phyloP scores from a whole-genome alignment of 1,139 yeast species.

The Ogataea hybrid region DNA sequence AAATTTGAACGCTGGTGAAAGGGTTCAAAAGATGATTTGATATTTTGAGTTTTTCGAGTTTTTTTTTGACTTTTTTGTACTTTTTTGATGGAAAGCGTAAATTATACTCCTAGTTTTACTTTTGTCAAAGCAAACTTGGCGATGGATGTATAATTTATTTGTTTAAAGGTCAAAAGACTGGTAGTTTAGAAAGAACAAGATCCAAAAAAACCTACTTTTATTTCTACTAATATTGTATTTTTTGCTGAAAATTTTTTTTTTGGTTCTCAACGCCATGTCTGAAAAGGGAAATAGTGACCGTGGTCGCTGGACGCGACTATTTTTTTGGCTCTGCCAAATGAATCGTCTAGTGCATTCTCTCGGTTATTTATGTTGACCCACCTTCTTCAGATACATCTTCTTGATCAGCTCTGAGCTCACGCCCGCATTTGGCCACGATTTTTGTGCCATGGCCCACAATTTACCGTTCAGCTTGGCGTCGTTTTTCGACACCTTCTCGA shows the following conservation, averaged over 20 bases:
- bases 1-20: slow-evolving; percentile 14
- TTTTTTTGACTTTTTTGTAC: slow-evolving; percentile 22
- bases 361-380: slow-evolving; percentile 8
- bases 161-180: slow-evolving; percentile 12
- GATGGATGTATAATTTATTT: slow-evolving; percentile 12
- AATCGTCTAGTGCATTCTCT: not conserved
- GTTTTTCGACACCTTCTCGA: slow-evolving; percentile 38
- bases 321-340: not conserved
- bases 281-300: slow-evolving; percentile 10
- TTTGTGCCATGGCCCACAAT: slow-evolving; percentile 87
- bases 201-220: slow-evolving; percentile 10
- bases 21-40: slow-evolving; percentile 13
- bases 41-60: slow-evolving; percentile 20
- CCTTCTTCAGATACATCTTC: slow-evolving; percentile 70
- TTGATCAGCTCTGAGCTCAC: slow-evolving; percentile 80
- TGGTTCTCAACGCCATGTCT: slow-evolving; percentile 10
- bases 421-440: slow-evolving; percentile 84
- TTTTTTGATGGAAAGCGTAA: slow-evolving; percentile 18
- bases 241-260: slow-evolving; percentile 11
- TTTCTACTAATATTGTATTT: slow-evolving; percentile 6
- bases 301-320: slow-evolving; percentile 2
- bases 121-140: slow-evolving; percentile 8
- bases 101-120: slow-evolving; percentile 17
- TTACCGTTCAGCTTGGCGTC: slow-evolving; percentile 55
- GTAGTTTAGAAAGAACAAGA: slow-evolving; percentile 10